Evolutionary conservation across 177 flowering plant genomes (phyloP), one percentile per base, ranked within the genome.

Genomic region (Tripterygium wilfordii): DNA sequence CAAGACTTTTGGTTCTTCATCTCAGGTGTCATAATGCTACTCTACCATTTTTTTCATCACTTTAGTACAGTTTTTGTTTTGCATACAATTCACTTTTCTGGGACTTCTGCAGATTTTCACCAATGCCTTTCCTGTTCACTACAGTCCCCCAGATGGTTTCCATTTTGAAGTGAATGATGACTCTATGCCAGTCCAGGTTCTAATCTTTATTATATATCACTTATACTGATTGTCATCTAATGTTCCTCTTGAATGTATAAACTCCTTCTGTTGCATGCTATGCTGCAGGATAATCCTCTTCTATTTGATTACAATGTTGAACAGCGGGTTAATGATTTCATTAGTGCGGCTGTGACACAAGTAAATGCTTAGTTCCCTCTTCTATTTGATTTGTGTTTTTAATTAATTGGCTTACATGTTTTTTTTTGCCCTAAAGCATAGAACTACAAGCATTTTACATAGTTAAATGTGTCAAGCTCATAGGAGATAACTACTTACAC

Each of bases 61-160:
- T 23, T 36, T 45, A 18, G 37, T 16, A 31, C 31, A 15, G 8
- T 51, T 5, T 15, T 42, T 23, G 1, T 49, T 20, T 42, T 8
- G 21, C 50, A 4, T 42, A 58, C 25, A 24, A 8, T 33, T 26
- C n/a, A 52, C 53, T 16, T 48, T 9, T 49, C 15, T 50, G 18
- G 14, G 45, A n/a, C 20, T 19, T 50, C n/a, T 56, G 56, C 77
- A 88, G 97, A 78, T 89, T 17, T 89, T 89, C 48, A 38, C 97
- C 45, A 79, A 72, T 65, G 74, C 78, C 5, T 89, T 86, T 71
- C 96, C 96, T 1, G 70, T 56, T 42, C 83, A 80, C 58, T 89
- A 89, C 50, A 53, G 82, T 52, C 86, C 97, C 24, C 97, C 97
- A 17, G 2, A 21, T 26, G 86, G 81, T 39, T 89, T 89, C 55